Percentiles rank a stretch among this genome's conserved stretches.
phyloP scores from a whole-genome alignment of 208 protist genomes.

The Leishmania arabica region DNA sequence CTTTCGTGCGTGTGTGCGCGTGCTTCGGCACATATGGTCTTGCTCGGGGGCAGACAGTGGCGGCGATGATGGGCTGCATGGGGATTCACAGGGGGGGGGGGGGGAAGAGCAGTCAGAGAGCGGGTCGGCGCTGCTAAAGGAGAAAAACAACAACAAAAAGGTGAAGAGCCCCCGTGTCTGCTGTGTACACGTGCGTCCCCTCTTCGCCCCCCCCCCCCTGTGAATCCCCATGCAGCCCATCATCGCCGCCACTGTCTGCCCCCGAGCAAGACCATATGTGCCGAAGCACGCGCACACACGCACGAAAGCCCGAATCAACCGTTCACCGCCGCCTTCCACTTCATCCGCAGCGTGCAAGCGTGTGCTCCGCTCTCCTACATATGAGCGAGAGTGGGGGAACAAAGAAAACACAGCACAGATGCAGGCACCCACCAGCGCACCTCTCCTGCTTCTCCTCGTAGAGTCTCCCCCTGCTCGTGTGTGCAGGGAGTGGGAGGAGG shows the following conservation, averaged over 20 bases:
- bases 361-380: not conserved
- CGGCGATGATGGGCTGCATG: not conserved
- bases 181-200: not conserved
- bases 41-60: not conserved
- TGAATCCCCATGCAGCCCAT: not conserved
- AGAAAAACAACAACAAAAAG: slow-evolving; percentile 6
- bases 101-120: not conserved
- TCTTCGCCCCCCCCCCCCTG: not conserved
- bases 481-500: not conserved
- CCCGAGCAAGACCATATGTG: not conserved
- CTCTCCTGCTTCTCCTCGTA: not conserved
- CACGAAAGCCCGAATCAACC: not conserved
- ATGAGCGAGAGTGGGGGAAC: not conserved
- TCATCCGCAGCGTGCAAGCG: not conserved
- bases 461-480: not conserved
- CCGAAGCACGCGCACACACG: not conserved
- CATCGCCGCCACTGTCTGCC: not conserved
- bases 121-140: not conserved
- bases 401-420: not conserved
- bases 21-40: not conserved
- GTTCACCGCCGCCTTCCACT: not conserved
- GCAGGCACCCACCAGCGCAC: not conserved
- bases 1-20: not conserved
- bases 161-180: not conserved
- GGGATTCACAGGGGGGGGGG: not conserved